phyloP scores from a whole-genome alignment of 106 monocot genomes.

The Iris macrosiphon region DNA sequence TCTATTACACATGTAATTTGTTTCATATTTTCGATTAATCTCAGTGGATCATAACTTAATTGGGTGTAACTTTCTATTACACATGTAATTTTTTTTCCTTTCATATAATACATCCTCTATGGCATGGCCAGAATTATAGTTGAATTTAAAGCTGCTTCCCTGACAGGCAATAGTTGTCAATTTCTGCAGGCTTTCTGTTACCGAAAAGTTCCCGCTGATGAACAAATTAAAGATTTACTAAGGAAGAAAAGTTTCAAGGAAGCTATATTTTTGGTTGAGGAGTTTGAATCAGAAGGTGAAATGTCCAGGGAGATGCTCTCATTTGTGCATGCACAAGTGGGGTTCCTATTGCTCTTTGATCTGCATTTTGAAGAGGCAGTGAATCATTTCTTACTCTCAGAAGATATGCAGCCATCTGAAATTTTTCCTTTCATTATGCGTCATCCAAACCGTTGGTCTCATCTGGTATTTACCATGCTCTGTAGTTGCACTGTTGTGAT shows the following conservation, averaged over 20 bases:
- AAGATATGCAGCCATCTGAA: slow-evolving; percentile 90
- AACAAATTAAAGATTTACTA: slow-evolving; percentile 90
- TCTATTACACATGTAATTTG: too few relatives aligned
- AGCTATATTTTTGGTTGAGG: slow-evolving; percentile 66
- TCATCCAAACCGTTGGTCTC: slow-evolving; percentile 95
- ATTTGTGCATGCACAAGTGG: slow-evolving; percentile 98
- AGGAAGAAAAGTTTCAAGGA: slow-evolving; percentile 72
- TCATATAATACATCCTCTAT: too few relatives aligned
- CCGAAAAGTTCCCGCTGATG: slow-evolving; percentile 63
- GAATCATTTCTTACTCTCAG: slow-evolving; percentile 88
- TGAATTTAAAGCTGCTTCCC: too few relatives aligned
- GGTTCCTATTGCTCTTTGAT: slow-evolving; percentile 89
- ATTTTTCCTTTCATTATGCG: slow-evolving; percentile 94
- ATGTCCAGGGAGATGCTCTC: slow-evolving; percentile 76
- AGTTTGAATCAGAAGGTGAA: slow-evolving; percentile 70
- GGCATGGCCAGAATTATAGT: too few relatives aligned
- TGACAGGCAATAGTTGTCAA: too few relatives aligned
- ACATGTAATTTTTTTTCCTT: too few relatives aligned
- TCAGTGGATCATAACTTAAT: too few relatives aligned
- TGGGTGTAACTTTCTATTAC: too few relatives aligned
- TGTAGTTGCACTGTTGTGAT: too few relatives aligned
- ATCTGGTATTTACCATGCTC: slow-evolving; percentile 42
- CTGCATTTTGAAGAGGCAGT: slow-evolving; percentile 96
- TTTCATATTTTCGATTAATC: too few relatives aligned
- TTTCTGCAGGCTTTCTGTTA: slow-evolving; percentile 59